These are phyloP conservation scores for Kodamaea anthophila DNA, from an alignment of 1,139 yeast species.

Conservation along the genomic window DNA sequence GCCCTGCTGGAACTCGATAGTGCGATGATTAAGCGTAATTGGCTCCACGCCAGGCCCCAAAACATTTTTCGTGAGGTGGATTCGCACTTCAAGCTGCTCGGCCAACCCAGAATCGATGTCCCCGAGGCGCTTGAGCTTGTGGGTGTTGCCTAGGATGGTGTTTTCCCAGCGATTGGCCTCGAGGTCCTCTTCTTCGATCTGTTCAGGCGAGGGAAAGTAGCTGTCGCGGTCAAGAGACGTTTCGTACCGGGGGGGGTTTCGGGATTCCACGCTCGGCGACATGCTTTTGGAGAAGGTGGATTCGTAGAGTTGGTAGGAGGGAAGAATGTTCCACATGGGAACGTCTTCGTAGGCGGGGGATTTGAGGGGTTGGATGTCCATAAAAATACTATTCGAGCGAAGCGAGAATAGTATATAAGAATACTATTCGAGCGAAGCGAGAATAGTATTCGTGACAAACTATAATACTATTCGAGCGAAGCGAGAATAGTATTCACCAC, in stretches of 20 bases:
- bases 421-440: too few species aligned
- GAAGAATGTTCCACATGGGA: constrained; percentile 23
- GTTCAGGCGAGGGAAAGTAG: constrained; percentile 8
- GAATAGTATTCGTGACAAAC: too few species aligned
- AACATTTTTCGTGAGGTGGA: constrained; percentile 15
- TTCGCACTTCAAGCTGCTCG: constrained; percentile 13
- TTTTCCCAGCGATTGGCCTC: constrained; percentile 19
- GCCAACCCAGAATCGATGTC: constrained; percentile 12
- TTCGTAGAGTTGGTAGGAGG: constrained; percentile 22
- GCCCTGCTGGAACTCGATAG: constrained; percentile 17
- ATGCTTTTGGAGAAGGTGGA: constrained; percentile 22
- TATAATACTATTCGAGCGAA: too few species aligned
- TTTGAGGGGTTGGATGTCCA: constrained; percentile 7
- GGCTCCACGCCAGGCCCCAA: constrained; percentile 15
- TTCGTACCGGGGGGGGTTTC: constrained; percentile 21
- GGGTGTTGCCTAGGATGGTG: constrained; percentile 21
- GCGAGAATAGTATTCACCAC: too few species aligned
- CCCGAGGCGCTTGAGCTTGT: constrained; percentile 16
- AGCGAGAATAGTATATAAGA: too few species aligned
- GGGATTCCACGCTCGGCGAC: constrained; percentile 16
- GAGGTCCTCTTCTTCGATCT: constrained; percentile 4
- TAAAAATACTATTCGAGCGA: too few species aligned
- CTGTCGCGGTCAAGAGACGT: constrained; percentile 8
- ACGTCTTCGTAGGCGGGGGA: constrained; percentile 23
- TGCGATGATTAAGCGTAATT: constrained; percentile 11